Base-by-base conservation (phyloP, 805 yeast genomes). In the Teunomyces kruisii region DNA sequence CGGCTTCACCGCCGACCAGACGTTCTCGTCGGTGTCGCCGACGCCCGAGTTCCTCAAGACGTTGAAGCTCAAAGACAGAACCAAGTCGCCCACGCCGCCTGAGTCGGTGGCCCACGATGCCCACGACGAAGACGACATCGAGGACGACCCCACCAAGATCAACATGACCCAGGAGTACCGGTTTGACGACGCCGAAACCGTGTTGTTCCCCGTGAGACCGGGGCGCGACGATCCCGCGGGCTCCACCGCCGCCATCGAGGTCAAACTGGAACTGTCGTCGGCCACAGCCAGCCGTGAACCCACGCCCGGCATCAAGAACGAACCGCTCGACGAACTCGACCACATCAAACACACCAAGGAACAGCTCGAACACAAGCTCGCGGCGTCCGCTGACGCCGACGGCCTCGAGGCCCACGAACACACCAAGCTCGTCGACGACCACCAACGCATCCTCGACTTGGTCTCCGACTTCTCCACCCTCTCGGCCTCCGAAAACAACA, bases 151-250 rank as follows among this genome's bases (percentile, higher is more conserved):
- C 13, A 66, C 80, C 3, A 77, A 67, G 54, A 81, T 84, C 50
- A 78, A 84, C 61, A 82, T 85, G 86, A 81, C 80, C 44, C 75
- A 76, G 55, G 84, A 77, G 40, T 81, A 80, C 50, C 67, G 65
- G 24, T 73, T 78, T 52, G 77, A 71, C 16, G 80, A 69, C 19
- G 70, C 66, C n/a, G 84, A 79, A 44, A 72, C 81, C 0, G 75
- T 70, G 14, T 61, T 84, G 27, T 84, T 86, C 68, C 92, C 92
- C 0, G 83, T 86, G 4, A 76, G 90, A 53, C 88, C 92, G 1
- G 72, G 72, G 8, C 74, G 89, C 62, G 66, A 70, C 9, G 75
- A 71, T 27, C 22, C 40, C 42, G 10, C 35, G n/a, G n/a, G n/a
- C 8, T 15, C 22, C 22, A 28, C 6, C 10, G 27, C 15, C 17